A percentile compares a stretch with the other conserved stretches of the same genome.
These are phyloP conservation scores for Trichoderma guizhouense DNA, from an alignment of 2,329 filamentous ascomycete genomes.

Conservation along the genomic window DNA sequence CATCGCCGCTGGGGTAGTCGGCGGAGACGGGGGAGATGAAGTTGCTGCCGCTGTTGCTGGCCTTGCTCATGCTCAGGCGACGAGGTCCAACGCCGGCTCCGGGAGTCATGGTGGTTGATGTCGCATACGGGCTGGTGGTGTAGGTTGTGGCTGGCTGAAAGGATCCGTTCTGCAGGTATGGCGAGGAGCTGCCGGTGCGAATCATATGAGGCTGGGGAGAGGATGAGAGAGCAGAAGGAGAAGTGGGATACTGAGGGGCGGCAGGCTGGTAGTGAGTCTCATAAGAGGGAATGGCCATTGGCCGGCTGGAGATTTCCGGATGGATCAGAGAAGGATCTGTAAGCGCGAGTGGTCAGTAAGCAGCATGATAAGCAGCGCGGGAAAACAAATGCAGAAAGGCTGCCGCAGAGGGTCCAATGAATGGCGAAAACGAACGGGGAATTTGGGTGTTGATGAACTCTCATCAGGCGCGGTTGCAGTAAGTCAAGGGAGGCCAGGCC, in stretches of 20 bases:
- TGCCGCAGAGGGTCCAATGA: background rate
- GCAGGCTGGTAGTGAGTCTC: constrained; percentile 48
- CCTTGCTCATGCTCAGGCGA: constrained; percentile 57
- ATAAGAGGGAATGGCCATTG: constrained; percentile 45
- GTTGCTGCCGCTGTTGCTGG: constrained; percentile 40
- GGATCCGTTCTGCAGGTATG: constrained; percentile 56
- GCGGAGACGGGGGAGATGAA: constrained; percentile 60
- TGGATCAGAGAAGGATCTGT: constrained; percentile 57
- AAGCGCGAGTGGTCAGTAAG: constrained; percentile 36
- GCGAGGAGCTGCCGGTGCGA: constrained; percentile 61
- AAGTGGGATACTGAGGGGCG: constrained; percentile 48
- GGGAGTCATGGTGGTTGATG: constrained; percentile 33
- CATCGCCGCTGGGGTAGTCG: constrained; percentile 59
- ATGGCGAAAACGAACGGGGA: background rate
- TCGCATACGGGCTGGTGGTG: constrained; percentile 52
- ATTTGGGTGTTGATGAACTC: background rate
- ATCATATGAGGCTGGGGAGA: constrained; percentile 43
- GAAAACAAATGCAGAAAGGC: background rate
- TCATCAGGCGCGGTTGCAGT: background rate
- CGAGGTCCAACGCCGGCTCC: constrained; percentile 42
- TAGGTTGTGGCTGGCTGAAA: constrained; percentile 52
- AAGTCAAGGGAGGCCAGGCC: constrained; percentile 4
- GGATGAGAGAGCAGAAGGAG: constrained; percentile 58
- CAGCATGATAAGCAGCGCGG: constrained; percentile 12
- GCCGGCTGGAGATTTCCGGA: constrained; percentile 48